phyloP scores from a whole-genome alignment of 768 basidiomycete genomes.

The Kwoniella sp. region DNA sequence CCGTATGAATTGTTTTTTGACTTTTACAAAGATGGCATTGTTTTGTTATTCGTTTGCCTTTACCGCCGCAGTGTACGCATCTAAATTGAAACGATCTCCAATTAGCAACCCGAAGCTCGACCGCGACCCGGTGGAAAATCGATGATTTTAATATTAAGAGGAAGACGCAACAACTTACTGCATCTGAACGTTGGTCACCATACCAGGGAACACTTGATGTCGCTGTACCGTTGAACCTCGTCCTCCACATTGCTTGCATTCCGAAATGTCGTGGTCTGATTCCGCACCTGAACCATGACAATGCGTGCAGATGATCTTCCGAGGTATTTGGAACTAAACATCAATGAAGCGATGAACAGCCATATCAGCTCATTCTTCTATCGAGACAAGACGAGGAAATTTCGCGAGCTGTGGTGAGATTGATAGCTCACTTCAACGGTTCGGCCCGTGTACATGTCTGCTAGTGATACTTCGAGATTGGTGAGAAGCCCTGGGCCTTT shows the following conservation, averaged over 20 bases:
- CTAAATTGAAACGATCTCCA: constrained; percentile 30
- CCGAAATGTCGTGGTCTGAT: constrained; percentile 80
- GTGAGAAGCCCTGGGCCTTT: constrained; percentile 56
- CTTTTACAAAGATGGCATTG: constrained; percentile 81
- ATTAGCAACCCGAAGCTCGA: too few species aligned
- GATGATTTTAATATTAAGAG: too few species aligned
- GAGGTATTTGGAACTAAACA: constrained; percentile 87
- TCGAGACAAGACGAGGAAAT: too few species aligned
- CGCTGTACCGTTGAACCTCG: constrained; percentile 79
- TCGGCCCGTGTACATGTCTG: constrained; percentile 86
- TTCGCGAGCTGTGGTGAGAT: too few species aligned
- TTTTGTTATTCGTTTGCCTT: constrained; percentile 74
- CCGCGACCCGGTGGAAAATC: too few species aligned
- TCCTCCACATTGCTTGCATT: constrained; percentile 81
- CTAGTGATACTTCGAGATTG: constrained; percentile 70
- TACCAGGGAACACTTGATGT: constrained; percentile 95
- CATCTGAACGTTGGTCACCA: constrained; percentile 85
- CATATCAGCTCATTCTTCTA: not conserved
- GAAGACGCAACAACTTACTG: too few species aligned
- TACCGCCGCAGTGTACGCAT: constrained; percentile 76
- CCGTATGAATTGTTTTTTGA: constrained; percentile 75
- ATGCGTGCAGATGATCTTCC: constrained; percentile 90
- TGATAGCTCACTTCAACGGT: constrained; percentile 72
- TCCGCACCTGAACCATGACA: constrained; percentile 95
- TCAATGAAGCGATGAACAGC: not conserved